Percentiles rank a stretch among this genome's conserved stretches.
Conservation (phyloP, 192 early-diverging fungal genomes). For the Bifiguratus adelaidae region DNA sequence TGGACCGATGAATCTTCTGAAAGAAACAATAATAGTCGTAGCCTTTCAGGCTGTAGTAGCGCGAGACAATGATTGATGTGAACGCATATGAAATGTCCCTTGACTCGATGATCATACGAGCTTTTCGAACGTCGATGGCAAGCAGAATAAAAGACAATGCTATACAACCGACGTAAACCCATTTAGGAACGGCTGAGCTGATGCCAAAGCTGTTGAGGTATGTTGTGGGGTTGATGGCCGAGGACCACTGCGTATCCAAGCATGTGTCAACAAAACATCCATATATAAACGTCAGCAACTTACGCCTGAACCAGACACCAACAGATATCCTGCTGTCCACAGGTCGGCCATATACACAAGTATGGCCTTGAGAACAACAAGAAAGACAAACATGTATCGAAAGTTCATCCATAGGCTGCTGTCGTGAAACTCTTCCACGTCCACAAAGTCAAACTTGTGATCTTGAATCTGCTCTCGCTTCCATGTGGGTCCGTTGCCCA, state of each 20-base stretch:
- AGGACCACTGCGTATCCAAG: conserved; percentile 20
- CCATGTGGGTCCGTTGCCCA: conserved; percentile 50
- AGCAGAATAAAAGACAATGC: conserved; percentile 58
- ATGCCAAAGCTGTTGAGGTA: conserved; percentile 20
- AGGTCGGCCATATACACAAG: conserved; percentile 76
- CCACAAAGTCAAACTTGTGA: conserved; percentile 85
- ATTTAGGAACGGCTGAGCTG: conserved; percentile 26
- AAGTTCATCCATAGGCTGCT: conserved; percentile 26
- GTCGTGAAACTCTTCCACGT: conserved; percentile 62
- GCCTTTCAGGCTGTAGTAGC: conserved; percentile 60
- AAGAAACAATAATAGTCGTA: conserved; percentile 83
- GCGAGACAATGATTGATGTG: conserved; percentile 62
- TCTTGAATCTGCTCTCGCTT: conserved; percentile 67
- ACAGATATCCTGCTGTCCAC: conserved; percentile 56
- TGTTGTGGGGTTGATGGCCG: conserved; percentile 21
- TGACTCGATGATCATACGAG: conserved; percentile 44
- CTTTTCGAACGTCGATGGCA: conserved; percentile 57
- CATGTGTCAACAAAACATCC: neutral
- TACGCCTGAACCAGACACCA: conserved; percentile 22
- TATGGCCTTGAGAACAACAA: conserved; percentile 57
- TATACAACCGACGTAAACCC: conserved; percentile 51
- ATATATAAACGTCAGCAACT: neutral
- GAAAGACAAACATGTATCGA: conserved; percentile 44
- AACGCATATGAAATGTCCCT: conserved; percentile 70
- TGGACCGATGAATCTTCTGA: conserved; percentile 51